A percentile compares a stretch with the other conserved stretches of the same genome.
These are phyloP conservation scores for Lepidium aucheri DNA, from an alignment of 345 rosid species.

Conservation along the genomic window DNA sequence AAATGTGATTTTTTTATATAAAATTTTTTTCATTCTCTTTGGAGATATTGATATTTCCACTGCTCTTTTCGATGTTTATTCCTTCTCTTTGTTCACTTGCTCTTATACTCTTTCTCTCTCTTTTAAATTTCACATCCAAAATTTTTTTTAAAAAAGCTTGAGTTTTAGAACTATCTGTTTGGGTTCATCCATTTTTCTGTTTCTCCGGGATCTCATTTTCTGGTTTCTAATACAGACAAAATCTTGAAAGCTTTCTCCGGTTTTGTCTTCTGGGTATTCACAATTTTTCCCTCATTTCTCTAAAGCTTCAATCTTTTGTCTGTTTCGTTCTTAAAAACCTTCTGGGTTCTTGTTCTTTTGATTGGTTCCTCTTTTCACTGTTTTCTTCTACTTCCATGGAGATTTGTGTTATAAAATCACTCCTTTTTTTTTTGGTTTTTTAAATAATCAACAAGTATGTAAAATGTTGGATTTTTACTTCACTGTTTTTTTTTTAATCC, in stretches of 20 bases:
- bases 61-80: slow-evolving; percentile 91
- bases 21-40: slow-evolving; percentile 11
- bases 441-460: not conserved
- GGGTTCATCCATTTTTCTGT: slow-evolving; percentile 30
- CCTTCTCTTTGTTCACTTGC: slow-evolving; percentile 59
- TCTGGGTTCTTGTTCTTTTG: slow-evolving; percentile 17
- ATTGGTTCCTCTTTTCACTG: slow-evolving; percentile 10
- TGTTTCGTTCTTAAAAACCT: slow-evolving; percentile 13
- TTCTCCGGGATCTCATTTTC: slow-evolving; percentile 23
- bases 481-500: not conserved
- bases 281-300: slow-evolving; percentile 17
- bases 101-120: slow-evolving; percentile 14
- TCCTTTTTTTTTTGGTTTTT: no score
- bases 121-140: not conserved
- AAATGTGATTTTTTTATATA: not conserved
- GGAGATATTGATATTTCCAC: slow-evolving; percentile 67
- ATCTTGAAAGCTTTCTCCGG: slow-evolving; percentile 32
- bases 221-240: slow-evolving; percentile 43
- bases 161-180: slow-evolving; percentile 45
- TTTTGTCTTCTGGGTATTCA: slow-evolving; percentile 53
- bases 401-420: not conserved
- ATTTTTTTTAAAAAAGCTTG: not conserved
- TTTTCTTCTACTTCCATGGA: slow-evolving; percentile 13
- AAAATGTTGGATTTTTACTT: not conserved
- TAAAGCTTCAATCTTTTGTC: slow-evolving; percentile 17